Evolutionary conservation across 805 yeast species (phyloP), one percentile per base, ranked within the genome.

Genomic region (Cyberlindnera saturnus): DNA sequence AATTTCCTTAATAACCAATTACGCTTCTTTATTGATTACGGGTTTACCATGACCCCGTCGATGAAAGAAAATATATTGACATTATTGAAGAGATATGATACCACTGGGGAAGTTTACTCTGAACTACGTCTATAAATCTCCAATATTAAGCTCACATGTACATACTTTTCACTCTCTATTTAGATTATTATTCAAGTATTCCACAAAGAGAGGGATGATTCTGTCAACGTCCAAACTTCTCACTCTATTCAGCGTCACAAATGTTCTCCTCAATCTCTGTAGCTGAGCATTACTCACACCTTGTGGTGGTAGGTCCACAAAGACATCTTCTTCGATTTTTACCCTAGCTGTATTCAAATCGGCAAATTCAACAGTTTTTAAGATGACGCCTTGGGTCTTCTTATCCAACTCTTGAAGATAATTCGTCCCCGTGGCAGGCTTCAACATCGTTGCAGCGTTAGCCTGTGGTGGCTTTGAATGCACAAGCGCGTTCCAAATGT

Each of bases 221-320:
- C 96, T 66, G 23, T 75, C 80, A 18, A 70, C 56, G 40, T 86
- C 93, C 36, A 89, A 70, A 34, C 81, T 78, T 55, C 96, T 73
- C 71, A 89, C 78, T 53, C 86, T 76, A 60, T 91, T 88, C 61
- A 91, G 69, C 33, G 78, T 71, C n/a, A 90, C 77, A 62, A 84
- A 91, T 15, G 89, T 82, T 52, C 99, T 73, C 61, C 96, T 73
- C 13, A 87, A 68, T 47, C 99, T 70, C 55, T 90, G 96, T 41
- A 93, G 60, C 56, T 86, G 89, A 0, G 96, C 86, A 33, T 81
- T 69, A 13, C 86, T 76, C 8, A 85, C 78, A 1, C 74, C 63
- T 5, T 65, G 65, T 3, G 76, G 55, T 2, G 96, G 96, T 55
- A 91, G 63, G 15, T 75, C 77, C 4, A 88, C 75, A 34, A 57